Base-by-base conservation (phyloP, 2,329 filamentous ascomycete species). In the Blastomyces gilchristii region DNA sequence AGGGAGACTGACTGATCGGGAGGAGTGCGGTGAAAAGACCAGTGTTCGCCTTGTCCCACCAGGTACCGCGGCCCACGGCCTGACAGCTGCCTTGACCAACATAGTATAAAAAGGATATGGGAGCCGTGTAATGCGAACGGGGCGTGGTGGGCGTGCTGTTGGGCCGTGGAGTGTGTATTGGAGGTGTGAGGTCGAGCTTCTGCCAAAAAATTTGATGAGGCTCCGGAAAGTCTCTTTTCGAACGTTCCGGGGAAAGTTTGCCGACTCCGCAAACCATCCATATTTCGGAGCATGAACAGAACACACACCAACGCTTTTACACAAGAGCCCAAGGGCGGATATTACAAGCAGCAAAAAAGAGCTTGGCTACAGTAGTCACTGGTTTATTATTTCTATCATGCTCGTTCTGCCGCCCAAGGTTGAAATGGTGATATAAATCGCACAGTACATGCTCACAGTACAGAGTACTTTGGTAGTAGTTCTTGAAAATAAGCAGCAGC, bases 61-160 rank as follows among this genome's bases (percentile, higher is more conserved):
- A 67, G 79, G 72, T 67, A 78, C 74, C 61, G 78, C 76, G 70
- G 74, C 73, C 64, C 79, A 76, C 74, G 77, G 79, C 65, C 79
- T 75, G 62, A 84, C 69, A 68, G 81, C 80, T 79, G 79, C 79
- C 68, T 81, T 80, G 71, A 81, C 80, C 71, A 85, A 76, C 83
- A 86, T 86, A 68, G 70, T 72, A 53, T 5, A 14, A 61, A 63
- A 66, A 25, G 6, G 34, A 34, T 45, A 50, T 37, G n/a, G n/a
- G n/a, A 41, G 18, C 31, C 43, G 59, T 47, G 47, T 6, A 53
- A 47, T 60, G 39, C 18, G 58, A 45, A 14, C 43, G 22, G 50
- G 43, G 28, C 58, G 41, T 58, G 25, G 60, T 28, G 31, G 18
- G 22, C 28, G 37, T 31, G 49, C 37, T 43, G 45, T 61, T 50